phyloP scores from a whole-genome alignment of 352 stramenopile genomes.

The Phytopythium kandeliae region DNA sequence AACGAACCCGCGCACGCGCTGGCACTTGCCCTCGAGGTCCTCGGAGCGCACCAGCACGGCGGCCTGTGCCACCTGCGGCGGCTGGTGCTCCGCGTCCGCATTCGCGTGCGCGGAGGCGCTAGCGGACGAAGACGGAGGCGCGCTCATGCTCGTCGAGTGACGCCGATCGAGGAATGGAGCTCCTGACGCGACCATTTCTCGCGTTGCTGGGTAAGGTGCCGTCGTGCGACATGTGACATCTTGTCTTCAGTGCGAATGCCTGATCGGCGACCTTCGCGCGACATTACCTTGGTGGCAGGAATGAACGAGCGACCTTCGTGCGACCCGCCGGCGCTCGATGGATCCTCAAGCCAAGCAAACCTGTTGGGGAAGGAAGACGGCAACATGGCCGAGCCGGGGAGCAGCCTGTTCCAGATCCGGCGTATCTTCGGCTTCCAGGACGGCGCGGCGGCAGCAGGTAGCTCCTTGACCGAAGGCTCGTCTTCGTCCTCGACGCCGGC shows the following conservation, averaged over 20 bases:
- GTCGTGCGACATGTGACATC: constrained; percentile 1
- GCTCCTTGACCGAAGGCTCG: too few relatives aligned
- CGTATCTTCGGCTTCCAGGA: constrained; percentile 42
- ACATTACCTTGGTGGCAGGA: not conserved
- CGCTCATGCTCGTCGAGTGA: not conserved
- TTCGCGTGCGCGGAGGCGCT: not conserved
- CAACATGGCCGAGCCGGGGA: constrained; percentile 21
- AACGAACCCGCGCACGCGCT: constrained; percentile 32
- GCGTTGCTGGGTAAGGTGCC: not conserved
- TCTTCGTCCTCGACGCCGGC: not conserved
- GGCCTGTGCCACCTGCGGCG: constrained; percentile 55
- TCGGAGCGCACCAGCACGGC: constrained; percentile 76
- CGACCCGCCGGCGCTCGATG: too few relatives aligned
- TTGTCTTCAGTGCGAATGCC: not conserved
- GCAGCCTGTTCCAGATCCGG: constrained; percentile 71
- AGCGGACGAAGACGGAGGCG: not conserved
- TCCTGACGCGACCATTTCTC: too few relatives aligned
- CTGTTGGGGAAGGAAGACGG: too few relatives aligned
- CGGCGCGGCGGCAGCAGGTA: not conserved
- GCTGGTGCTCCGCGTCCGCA: not conserved
- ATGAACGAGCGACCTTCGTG: not conserved
- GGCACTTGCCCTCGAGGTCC: constrained; percentile 62
- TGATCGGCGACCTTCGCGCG: not conserved
- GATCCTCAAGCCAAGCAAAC: too few relatives aligned
- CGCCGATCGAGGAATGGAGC: constrained; percentile 3